Evolutionary conservation across 2,329 filamentous ascomycete genomes (phyloP).

Genomic region (Colletotrichum agaves): DNA sequence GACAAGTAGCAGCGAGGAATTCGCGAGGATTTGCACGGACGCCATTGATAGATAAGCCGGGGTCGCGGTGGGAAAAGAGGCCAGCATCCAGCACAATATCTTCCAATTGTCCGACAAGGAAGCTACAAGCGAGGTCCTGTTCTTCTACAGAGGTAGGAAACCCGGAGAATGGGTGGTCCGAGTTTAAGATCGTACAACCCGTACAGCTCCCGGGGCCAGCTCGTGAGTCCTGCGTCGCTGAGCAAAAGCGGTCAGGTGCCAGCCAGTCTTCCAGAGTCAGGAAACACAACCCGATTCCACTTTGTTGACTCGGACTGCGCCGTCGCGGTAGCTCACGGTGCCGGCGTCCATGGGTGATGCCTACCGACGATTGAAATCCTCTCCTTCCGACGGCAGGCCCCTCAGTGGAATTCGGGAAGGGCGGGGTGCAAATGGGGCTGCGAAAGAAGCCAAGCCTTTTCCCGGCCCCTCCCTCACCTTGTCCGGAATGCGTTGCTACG

Average conservation of each 20-base stretch:
- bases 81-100: background rate
- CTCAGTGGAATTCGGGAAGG: background rate
- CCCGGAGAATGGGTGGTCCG: background rate
- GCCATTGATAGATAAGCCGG: background rate
- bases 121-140: background rate
- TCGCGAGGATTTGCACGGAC: slow-evolving; percentile 14
- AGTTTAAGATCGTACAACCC: slow-evolving; percentile 21
- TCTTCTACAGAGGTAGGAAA: background rate
- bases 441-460: slow-evolving; percentile 16
- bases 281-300: background rate
- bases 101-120: no score
- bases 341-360: slow-evolving; percentile 19
- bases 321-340: background rate
- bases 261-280: background rate
- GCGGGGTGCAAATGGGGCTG: background rate
- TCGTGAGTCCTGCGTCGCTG: background rate
- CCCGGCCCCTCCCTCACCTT: background rate
- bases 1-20: slow-evolving; percentile 1
- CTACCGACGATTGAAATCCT: background rate
- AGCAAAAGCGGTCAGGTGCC: background rate
- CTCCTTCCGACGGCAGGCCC: background rate
- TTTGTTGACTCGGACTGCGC: background rate
- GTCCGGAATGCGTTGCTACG: background rate
- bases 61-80: background rate
- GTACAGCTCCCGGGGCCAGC: background rate